phyloP scores from a whole-genome alignment of 2,329 filamentous ascomycete genomes.

The Cryphonectria radicalis region DNA sequence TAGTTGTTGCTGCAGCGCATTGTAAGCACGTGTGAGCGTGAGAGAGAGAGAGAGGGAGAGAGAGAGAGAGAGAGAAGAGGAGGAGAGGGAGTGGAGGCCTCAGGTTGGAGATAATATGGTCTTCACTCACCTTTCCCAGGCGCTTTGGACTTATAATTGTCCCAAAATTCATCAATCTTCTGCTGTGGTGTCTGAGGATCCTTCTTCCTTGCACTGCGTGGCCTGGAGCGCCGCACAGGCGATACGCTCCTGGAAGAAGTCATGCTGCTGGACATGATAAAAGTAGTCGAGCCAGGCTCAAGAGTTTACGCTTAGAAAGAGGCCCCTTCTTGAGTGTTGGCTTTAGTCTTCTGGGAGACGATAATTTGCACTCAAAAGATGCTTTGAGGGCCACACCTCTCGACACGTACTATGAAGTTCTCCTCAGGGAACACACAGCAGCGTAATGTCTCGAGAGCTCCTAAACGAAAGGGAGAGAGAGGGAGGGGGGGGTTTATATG shows the following conservation, averaged over 20 bases:
- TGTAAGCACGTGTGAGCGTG: conserved; percentile 9
- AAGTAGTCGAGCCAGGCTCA: not conserved
- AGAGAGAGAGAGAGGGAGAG: too few species aligned
- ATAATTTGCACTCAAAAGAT: not conserved
- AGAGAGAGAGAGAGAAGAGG: not conserved
- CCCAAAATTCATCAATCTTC: conserved; percentile 74
- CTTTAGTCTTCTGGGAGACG: not conserved
- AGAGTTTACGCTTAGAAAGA: not conserved
- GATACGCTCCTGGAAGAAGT: conserved; percentile 7
- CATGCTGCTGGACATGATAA: conserved; percentile 20
- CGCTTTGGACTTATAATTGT: conserved; percentile 69
- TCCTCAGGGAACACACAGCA: not conserved
- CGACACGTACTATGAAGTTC: not conserved
- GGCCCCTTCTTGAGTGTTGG: not conserved
- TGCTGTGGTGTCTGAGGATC: conserved; percentile 68
- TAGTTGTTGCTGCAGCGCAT: conserved; percentile 59
- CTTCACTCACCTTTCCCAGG: conserved; percentile 67
- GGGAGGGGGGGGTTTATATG: not conserved
- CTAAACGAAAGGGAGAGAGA: not conserved
- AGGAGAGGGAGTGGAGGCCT: not conserved
- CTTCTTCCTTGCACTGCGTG: conserved; percentile 32
- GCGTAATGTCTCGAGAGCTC: not conserved
- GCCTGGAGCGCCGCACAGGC: not conserved
- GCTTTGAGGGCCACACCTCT: not conserved
- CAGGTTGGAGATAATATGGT: not conserved